Evolutionary conservation across 306 rosid species (phyloP), one percentile per base, ranked within the genome.

Genomic region (Pachyrhizus erosus): DNA sequence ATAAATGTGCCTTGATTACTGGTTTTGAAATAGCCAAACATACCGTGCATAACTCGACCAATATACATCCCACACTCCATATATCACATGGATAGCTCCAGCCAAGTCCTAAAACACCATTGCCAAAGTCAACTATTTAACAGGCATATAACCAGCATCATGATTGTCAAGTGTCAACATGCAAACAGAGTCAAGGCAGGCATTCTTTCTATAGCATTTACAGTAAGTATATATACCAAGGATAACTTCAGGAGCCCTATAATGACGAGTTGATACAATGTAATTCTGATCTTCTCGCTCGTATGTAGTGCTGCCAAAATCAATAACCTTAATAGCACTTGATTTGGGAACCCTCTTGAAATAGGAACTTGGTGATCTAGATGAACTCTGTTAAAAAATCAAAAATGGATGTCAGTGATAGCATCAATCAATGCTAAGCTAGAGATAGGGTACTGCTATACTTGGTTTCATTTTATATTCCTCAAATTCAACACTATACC

Each of bases 21-120:
- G 34, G 9, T 10, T 48, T 31, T 37, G 29, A 57, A 15, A 51
- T 4, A 61, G 73, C 1, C 18, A 33, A 15, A 27, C 87, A 33
- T 85, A 95, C 99, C 82, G 97, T 88, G 93, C 99, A 96, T 33
- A 96, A 71, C 71, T 96, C 99, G 14, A 93, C 97, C 85, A 96
- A 84, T 78, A 96, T 96, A 89, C 99, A 96, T 14, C 99, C 99
- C 68, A 93, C 95, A 72, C 99, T 96, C 99, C 99, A 96, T 55
- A 92, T 64, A 82, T 96, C 99, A 68, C 99, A 96, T 0, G 98
- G 94, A 79, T 87, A 94, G 85, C 93, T 93, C 99, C 99, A 96
- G 24, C 99, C 97, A 83, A 86, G 93, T 27, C 99, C 99, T 96
- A 76, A 64, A 78, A 82, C 54, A 29, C 42, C 46, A 46, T 29